These are phyloP conservation scores for Leucocoprinus leucothites DNA, from an alignment of 768 basidiomycete species.

Conservation along the genomic window DNA sequence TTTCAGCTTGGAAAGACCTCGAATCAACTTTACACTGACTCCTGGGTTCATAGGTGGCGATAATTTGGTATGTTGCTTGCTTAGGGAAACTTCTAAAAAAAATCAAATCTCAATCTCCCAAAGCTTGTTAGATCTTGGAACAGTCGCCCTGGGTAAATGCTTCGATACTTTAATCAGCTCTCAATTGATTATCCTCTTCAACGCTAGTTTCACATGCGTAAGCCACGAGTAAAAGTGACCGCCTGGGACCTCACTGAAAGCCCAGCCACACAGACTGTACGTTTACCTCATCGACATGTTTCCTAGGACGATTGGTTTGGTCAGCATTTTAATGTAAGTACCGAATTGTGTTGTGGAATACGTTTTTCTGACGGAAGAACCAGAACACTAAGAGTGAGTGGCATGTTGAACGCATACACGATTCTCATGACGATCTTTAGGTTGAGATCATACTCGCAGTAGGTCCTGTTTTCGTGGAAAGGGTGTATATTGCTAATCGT, in stretches of 20 bases:
- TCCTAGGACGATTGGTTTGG: constrained; percentile 19
- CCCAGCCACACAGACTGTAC: constrained; percentile 17
- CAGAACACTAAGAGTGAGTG: constrained; percentile 5
- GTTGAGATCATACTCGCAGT: background rate
- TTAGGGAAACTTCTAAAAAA: no score
- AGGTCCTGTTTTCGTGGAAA: no score
- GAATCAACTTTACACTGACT: background rate
- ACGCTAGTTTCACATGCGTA: constrained; percentile 17
- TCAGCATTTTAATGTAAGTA: constrained; percentile 19
- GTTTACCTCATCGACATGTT: constrained; percentile 22
- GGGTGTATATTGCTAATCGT: no score
- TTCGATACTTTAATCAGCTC: background rate
- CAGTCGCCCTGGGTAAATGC: background rate
- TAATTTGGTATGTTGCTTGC: constrained; percentile 13
- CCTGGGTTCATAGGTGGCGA: constrained; percentile 8
- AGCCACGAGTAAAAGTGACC: background rate
- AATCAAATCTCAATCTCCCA: no score
- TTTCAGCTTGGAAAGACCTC: background rate
- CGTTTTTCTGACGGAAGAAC: no score
- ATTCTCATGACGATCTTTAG: background rate
- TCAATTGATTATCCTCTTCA: background rate
- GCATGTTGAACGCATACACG: background rate
- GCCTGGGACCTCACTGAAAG: no score
- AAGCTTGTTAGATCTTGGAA: background rate
- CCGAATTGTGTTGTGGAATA: background rate